Percentiles rank a stretch among this genome's conserved stretches.
Conservation (phyloP, 345 rosid genomes). For the Camelina neglecta region DNA sequence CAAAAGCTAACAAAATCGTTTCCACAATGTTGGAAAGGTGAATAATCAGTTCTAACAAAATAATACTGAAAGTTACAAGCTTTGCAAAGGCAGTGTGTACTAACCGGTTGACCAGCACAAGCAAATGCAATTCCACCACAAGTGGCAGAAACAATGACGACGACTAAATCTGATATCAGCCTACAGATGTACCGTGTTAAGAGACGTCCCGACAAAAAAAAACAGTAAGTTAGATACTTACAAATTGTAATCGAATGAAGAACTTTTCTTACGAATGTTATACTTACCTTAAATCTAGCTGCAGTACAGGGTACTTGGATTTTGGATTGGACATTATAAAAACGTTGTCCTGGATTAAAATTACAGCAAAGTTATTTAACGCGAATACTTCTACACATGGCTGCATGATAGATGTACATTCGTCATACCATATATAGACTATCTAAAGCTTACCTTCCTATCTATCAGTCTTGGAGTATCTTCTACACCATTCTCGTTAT, state of each 20-base stretch:
- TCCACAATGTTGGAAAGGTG: neutral
- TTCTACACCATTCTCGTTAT: slow-evolving; percentile 80
- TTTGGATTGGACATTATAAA: slow-evolving; percentile 96
- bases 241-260: neutral
- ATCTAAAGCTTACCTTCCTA: slow-evolving; percentile 61
- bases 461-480: slow-evolving; percentile 93
- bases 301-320: slow-evolving; percentile 93
- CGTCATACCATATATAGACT: neutral
- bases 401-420: neutral
- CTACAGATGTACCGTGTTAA: slow-evolving; percentile 52
- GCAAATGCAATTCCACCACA: slow-evolving; percentile 99
- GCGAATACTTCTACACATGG: neutral
- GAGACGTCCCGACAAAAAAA: slow-evolving; percentile 36
- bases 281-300: slow-evolving; percentile 82
- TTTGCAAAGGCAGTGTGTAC: slow-evolving; percentile 40
- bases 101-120: slow-evolving; percentile 98
- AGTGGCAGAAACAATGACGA: slow-evolving; percentile 97
- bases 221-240: neutral
- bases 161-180: slow-evolving; percentile 95
- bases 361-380: slow-evolving; percentile 19
- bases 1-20: slow-evolving; percentile 11
- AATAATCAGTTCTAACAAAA: slow-evolving; percentile 21
- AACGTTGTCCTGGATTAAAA: slow-evolving; percentile 77
- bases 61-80: slow-evolving; percentile 23
- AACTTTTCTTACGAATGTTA: slow-evolving; percentile 13